These are phyloP conservation scores for Cadophora sp. DNA, from an alignment of 2,329 filamentous ascomycete genomes.

Conservation along the genomic window DNA sequence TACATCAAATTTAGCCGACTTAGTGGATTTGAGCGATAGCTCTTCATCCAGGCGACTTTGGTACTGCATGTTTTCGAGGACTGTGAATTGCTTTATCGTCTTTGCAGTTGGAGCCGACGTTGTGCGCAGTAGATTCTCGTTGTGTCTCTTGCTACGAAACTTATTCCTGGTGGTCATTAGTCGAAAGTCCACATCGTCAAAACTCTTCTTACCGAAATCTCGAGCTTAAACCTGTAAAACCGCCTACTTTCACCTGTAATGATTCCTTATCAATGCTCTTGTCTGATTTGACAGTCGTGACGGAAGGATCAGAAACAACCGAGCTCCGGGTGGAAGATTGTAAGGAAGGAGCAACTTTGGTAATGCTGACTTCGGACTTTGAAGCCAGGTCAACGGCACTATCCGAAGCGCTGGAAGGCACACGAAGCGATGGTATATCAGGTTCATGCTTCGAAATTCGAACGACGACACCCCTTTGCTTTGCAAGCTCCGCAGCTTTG, in stretches of 20 bases:
- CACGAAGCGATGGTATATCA: not conserved
- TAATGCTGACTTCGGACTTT: not conserved
- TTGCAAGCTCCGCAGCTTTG: not conserved
- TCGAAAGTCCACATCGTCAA: not conserved
- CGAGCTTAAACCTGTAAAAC: not conserved
- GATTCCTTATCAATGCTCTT: not conserved
- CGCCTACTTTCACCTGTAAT: not conserved
- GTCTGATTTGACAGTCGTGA: not conserved
- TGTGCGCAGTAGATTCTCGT: not conserved
- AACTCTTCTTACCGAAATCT: not conserved
- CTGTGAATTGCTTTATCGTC: not conserved
- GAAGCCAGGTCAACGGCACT: not conserved
- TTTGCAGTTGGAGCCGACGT: not conserved
- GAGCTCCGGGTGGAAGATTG: not conserved
- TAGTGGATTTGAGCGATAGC: not conserved
- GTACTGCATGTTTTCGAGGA: not conserved
- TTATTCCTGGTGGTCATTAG: not conserved
- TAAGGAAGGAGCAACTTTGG: not conserved
- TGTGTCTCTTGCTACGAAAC: not conserved
- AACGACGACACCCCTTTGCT: not conserved
- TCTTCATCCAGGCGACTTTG: not conserved
- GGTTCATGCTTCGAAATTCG: not conserved
- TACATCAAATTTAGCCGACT: not conserved
- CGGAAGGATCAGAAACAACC: not conserved
- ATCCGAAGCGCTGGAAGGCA: not conserved